phyloP scores from a whole-genome alignment of 257 asterid species.

The Penstemon barbatus region DNA sequence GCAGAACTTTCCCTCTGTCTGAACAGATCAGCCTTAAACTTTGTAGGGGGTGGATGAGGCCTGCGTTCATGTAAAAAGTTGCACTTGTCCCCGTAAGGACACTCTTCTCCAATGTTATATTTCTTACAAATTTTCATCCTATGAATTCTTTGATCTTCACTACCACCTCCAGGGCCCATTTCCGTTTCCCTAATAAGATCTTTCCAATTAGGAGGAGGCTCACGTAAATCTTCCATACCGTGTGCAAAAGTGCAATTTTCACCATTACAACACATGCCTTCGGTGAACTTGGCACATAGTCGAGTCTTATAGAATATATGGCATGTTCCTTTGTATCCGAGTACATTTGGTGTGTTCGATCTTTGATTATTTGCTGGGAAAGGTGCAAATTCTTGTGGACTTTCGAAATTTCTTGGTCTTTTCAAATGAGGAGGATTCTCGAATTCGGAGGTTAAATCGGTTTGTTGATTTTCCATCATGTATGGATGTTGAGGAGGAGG shows the following conservation, averaged over 20 bases:
- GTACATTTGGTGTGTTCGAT: conserved; percentile 34
- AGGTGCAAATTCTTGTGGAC: conserved; percentile 27
- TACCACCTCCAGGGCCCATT: conserved; percentile 35
- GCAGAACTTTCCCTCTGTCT: too few relatives aligned
- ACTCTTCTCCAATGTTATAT: conserved; percentile 75
- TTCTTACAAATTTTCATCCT: conserved; percentile 78
- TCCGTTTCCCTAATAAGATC: conserved; percentile 66
- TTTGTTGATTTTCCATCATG: conserved; percentile 30
- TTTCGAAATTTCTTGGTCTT: conserved; percentile 44
- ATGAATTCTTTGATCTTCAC: conserved; percentile 63
- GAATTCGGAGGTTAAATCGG: conserved; percentile 34
- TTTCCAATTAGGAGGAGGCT: conserved; percentile 66
- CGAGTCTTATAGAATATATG: conserved; percentile 76
- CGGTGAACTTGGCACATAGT: conserved; percentile 61
- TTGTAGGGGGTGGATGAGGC: too few relatives aligned
- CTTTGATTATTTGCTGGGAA: conserved; percentile 32
- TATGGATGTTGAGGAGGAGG: conserved; percentile 7
- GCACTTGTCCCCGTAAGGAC: conserved; percentile 79
- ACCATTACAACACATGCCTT: conserved; percentile 67
- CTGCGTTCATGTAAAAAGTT: background rate
- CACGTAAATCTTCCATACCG: too few relatives aligned
- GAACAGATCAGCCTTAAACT: too few relatives aligned
- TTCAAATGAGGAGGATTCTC: conserved; percentile 43
- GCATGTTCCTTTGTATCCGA: conserved; percentile 53
- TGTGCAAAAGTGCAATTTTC: conserved; percentile 38